phyloP scores from a whole-genome alignment of 768 basidiomycete species.

The Rhodocollybia butyracea region DNA sequence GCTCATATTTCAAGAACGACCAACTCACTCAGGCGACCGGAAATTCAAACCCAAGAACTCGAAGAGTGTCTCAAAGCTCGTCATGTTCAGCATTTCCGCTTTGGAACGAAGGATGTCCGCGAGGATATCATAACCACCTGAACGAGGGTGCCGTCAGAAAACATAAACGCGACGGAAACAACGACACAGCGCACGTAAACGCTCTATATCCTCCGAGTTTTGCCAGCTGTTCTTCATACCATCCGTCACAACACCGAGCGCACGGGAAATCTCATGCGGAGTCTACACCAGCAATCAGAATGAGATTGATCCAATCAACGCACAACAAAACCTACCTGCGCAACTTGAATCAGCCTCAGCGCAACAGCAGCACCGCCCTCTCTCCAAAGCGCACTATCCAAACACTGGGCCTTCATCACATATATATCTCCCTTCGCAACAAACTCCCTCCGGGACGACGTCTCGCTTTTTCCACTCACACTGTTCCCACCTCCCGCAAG shows the following conservation, averaged over 20 bases:
- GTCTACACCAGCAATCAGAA: constrained; percentile 45
- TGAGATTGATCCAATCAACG: background rate
- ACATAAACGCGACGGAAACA: background rate
- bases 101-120: constrained; percentile 71
- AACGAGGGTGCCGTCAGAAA: constrained; percentile 1
- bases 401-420: constrained; percentile 53
- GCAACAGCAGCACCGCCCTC: constrained; percentile 79
- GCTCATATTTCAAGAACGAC: too few relatives aligned
- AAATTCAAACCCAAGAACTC: constrained; percentile 86
- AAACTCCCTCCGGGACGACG: constrained; percentile 15
- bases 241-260: constrained; percentile 71
- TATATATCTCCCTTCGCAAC: constrained; percentile 51
- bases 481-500: background rate
- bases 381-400: constrained; percentile 78
- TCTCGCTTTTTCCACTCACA: background rate
- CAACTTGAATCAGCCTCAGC: constrained; percentile 72
- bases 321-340: constrained; percentile 46
- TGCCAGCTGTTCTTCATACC: constrained; percentile 84
- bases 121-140: constrained; percentile 88
- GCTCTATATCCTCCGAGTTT: constrained; percentile 93
- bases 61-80: constrained; percentile 79
- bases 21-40: constrained; percentile 69
- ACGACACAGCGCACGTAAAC: constrained; percentile 56
- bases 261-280: constrained; percentile 70
- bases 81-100: constrained; percentile 70